Base-by-base conservation (phyloP, 2,329 filamentous ascomycete genomes). In the Daldinia sp. region DNA sequence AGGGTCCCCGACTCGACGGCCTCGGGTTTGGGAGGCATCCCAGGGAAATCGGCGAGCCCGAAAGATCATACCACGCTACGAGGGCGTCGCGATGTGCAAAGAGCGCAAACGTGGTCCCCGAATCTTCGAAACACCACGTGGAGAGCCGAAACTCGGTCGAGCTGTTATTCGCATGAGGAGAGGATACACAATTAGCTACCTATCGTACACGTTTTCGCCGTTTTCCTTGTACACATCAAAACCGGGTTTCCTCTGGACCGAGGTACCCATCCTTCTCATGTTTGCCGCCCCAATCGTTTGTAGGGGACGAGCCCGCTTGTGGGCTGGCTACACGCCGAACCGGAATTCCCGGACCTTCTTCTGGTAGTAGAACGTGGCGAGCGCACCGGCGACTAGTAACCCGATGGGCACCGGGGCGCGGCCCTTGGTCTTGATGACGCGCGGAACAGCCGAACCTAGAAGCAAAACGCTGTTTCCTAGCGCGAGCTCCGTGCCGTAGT, bases 401-500 rank as follows among this genome's bases (percentile, higher is more conserved):
- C 69, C 74, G 23, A 80, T 60, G 0, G 78, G 76, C 3, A 78
- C 73, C 8, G 77, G 77, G 0, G 77, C 76, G 48, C 73, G 73
- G 1, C 66, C 77, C 17, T 72, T 73, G 9, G 78, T 79, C 70
- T 78, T 77, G 64, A 79, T 72, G 25, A 78, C 74, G 21, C 77
- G 70, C 8, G 76, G 76, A 11, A 77, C 66, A n/a, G 76, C 77
- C 0, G 77, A 77, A 8, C 74, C 77, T 8, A 75, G 72, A 13
- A 80, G 64, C 2, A 77, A 64, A 32, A 79, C 62, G 59, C 77
- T 79, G 69, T 76, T 80, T 34, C 74, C 77, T 3, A 80, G 72
- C 1, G 78, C 78, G 30, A 80, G 72, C 71, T 80, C 78, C 8
- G 78, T 70, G 32, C 78, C 78, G 51, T 79, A 78, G 70, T 80